Conservation (phyloP, 495 filamentous ascomycete species). For the Lichenothelia convexa region DNA sequence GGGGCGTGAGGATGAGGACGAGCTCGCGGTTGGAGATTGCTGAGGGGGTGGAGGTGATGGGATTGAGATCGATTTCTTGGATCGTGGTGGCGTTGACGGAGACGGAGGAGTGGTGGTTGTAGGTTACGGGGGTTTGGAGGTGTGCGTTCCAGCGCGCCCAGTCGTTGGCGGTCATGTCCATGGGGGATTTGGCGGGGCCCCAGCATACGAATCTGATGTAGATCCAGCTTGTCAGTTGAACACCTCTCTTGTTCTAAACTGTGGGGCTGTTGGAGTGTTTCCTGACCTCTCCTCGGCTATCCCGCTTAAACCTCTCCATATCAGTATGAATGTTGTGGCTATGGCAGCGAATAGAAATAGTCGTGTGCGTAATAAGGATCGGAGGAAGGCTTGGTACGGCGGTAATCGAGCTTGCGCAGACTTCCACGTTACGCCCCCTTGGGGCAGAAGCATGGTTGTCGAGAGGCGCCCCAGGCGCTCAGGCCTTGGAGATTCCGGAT, state of each 20-base stretch:
- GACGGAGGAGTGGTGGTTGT: slow-evolving; percentile 83
- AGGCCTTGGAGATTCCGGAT: background rate
- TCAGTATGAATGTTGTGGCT: slow-evolving; percentile 53
- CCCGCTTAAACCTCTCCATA: slow-evolving; percentile 75
- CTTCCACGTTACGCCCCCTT: slow-evolving; percentile 87
- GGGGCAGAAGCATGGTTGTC: slow-evolving; percentile 52
- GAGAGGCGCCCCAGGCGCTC: slow-evolving; percentile 1
- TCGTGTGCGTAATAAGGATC: slow-evolving; percentile 59
- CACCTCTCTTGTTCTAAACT: background rate
- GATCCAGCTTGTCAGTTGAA: background rate
- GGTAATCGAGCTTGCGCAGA: slow-evolving; percentile 66
- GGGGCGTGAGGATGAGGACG: slow-evolving; percentile 84
- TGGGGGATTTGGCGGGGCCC: slow-evolving; percentile 79
- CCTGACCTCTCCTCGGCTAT: slow-evolving; percentile 83
- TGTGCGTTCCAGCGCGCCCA: slow-evolving; percentile 77
- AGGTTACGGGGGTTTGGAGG: slow-evolving; percentile 77
- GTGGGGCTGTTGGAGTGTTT: slow-evolving; percentile 25
- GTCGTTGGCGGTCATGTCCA: slow-evolving; percentile 84
- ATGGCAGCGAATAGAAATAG: slow-evolving; percentile 60
- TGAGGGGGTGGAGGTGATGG: slow-evolving; percentile 60
- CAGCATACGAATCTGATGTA: slow-evolving; percentile 83
- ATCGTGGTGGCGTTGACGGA: slow-evolving; percentile 70
- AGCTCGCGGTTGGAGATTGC: slow-evolving; percentile 66
- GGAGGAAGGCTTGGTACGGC: slow-evolving; percentile 60
- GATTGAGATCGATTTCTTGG: slow-evolving; percentile 62